A percentile compares a stretch with the other conserved stretches of the same genome.
phyloP scores from a whole-genome alignment of 257 asterid species.

The Leptodermis oblonga region DNA sequence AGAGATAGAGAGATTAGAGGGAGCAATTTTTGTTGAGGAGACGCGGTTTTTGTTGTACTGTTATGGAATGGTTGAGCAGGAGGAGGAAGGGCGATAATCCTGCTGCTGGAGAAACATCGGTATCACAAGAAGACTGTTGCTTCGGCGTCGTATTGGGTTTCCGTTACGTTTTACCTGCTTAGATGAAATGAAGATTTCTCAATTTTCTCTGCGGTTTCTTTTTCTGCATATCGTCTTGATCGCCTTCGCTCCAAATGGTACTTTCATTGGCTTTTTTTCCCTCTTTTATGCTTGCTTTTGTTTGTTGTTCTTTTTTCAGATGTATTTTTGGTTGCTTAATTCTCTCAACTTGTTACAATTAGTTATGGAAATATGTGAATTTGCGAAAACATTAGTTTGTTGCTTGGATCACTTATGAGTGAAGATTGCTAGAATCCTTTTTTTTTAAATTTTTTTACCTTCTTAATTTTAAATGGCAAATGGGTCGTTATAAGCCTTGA shows the following conservation, averaged over 20 bases:
- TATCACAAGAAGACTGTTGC: not conserved
- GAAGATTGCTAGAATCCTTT: not conserved
- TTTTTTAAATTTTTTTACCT: not conserved
- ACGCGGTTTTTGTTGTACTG: not conserved
- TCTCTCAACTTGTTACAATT: not conserved
- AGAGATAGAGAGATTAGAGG: too few relatives aligned
- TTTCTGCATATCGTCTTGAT: conserved; percentile 21
- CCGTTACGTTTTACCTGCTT: conserved; percentile 11
- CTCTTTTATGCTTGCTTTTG: not conserved
- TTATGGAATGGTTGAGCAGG: conserved; percentile 32
- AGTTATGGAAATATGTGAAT: too few relatives aligned
- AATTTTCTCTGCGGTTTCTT: conserved; percentile 19
- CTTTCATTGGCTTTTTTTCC: not conserved
- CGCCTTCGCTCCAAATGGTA: conserved; percentile 38
- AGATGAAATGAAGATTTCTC: conserved; percentile 42
- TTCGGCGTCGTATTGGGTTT: conserved; percentile 14
- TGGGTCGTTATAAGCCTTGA: too few relatives aligned
- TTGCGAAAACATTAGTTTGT: too few relatives aligned
- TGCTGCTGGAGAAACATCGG: not conserved
- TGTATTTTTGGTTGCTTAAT: not conserved
- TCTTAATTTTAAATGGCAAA: conserved; percentile 8
- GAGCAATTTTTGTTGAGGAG: conserved; percentile 22
- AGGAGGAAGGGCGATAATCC: conserved; percentile 15
- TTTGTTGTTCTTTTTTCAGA: not conserved
- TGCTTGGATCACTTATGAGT: too few relatives aligned